Evolutionary conservation across 108 stramenopile genomes (phyloP).

Genomic region (Stephanodiscus triporus): DNA sequence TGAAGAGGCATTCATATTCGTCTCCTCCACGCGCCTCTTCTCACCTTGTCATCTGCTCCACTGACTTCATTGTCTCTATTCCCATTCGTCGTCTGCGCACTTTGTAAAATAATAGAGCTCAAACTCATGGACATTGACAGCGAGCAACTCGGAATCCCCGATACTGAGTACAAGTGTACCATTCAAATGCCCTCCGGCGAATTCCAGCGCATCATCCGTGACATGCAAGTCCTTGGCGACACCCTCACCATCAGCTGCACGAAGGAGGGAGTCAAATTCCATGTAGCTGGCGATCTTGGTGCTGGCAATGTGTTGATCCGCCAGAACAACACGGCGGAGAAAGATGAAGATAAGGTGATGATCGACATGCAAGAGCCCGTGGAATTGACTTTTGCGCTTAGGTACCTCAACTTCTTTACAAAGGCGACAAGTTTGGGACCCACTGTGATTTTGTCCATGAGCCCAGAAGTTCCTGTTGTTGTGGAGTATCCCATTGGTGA

Average conservation of each 20-base stretch:
- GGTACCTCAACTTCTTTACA: slow-evolving; percentile 98
- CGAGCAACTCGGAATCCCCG: slow-evolving; percentile 98
- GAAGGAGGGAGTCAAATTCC: slow-evolving; percentile 97
- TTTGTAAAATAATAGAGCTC: slow-evolving; percentile 60
- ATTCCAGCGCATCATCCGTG: slow-evolving; percentile 98
- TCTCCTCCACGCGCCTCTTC: neutral
- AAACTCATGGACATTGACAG: slow-evolving; percentile 99
- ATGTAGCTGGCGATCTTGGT: slow-evolving; percentile 93
- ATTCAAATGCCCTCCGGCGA: slow-evolving; percentile 94
- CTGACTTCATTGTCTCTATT: neutral
- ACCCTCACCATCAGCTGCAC: slow-evolving; percentile 93
- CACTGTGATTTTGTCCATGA: slow-evolving; percentile 92
- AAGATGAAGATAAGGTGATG: slow-evolving; percentile 91
- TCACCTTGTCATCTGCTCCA: neutral
- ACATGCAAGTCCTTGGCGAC: slow-evolving; percentile 96
- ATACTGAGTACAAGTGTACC: slow-evolving; percentile 98
- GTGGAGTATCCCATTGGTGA: slow-evolving; percentile 98
- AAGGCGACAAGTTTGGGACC: slow-evolving; percentile 93
- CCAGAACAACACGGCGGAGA: slow-evolving; percentile 85
- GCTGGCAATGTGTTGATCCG: slow-evolving; percentile 95
- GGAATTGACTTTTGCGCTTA: slow-evolving; percentile 96
- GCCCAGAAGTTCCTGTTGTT: slow-evolving; percentile 96
- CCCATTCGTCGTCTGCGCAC: neutral
- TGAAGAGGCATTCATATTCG: neutral
- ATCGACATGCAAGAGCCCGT: slow-evolving; percentile 99